A percentile compares a stretch with the other conserved stretches of the same genome.
Evolutionary conservation across 2,329 filamentous ascomycete species (phyloP).

Genomic region (Periconia sp.): DNA sequence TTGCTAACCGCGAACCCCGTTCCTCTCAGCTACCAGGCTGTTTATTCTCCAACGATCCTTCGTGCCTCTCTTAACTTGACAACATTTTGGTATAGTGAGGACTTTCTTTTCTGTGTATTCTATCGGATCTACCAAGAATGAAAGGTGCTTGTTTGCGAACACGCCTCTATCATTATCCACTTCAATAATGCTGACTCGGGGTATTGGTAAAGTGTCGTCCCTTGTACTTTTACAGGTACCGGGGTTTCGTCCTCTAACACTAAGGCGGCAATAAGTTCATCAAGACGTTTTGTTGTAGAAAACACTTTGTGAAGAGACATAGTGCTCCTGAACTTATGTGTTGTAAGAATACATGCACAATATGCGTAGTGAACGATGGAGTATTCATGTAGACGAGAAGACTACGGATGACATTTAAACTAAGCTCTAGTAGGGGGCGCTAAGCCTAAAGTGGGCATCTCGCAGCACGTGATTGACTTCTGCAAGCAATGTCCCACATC

Average conservation of each 20-base stretch:
- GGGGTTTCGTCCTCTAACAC: background rate
- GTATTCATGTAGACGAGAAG: no score
- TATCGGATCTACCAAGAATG: conserved; percentile 43
- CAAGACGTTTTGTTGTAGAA: background rate
- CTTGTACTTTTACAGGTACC: background rate
- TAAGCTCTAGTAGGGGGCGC: no score
- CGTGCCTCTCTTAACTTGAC: conserved; percentile 47
- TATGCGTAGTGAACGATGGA: no score
- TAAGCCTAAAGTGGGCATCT: no score
- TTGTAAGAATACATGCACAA: no score
- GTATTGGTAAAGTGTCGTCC: no score
- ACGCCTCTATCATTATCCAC: conserved; percentile 42
- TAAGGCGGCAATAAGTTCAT: background rate
- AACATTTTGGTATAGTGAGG: conserved; percentile 52
- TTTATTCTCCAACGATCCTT: conserved; percentile 44
- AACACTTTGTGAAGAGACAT: background rate
- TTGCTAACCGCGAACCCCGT: no score
- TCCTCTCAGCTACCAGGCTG: no score
- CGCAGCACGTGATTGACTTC: no score
- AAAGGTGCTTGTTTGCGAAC: conserved; percentile 45
- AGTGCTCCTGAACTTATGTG: no score
- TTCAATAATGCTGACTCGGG: conserved; percentile 54
- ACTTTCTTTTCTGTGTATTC: conserved; percentile 50
- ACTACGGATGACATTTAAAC: no score
- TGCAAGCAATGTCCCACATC: no score